Evolutionary conservation across 1,139 yeast genomes (phyloP), one percentile per base, ranked within the genome.

Genomic region (Magnusiomyces paraingens): DNA sequence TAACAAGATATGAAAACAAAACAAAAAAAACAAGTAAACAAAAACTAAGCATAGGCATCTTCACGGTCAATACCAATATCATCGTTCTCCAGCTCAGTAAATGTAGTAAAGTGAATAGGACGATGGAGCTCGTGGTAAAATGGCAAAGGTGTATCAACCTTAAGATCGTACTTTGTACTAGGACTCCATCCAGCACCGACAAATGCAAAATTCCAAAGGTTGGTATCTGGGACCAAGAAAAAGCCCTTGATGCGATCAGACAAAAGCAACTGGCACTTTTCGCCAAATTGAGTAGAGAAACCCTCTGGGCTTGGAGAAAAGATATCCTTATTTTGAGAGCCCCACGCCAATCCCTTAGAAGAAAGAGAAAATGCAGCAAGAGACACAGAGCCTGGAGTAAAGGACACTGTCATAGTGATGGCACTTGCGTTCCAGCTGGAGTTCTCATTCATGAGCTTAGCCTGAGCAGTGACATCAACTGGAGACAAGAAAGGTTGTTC

Each of bases 151-250:
- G 82, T 73, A 64, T 88, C 97, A 51, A 86, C 64, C 67, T 86
- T 87, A 67, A 91, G 67, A 18, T 75, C 81, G 63, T 79, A 89
- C n/a, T 73, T 75, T 53, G 79, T 70, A 39, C 78, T 78, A 2
- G 82, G 73, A 62, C 79, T 83, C 85, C 95, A 94, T 12, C 86
- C 79, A 1, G 95, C 85, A 2, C 97, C 95, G 71, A 89, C 78
- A 64, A 94, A 93, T 2, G 94, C 80, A 66, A 86, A 90, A 67
- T 93, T 93, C 99, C 99, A 93, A 39, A 90, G 68, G 54, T 82
- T 83, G 49, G 86, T 86, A 41, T 81, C 84, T 0, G 99, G 99
- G 0, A 90, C 95, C 71, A 88, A 69, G 68, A 88, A 91, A 58
- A 83, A 85, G 3, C 99, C 99, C 66, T 79, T 77, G 52, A 89